Evolutionary conservation across 2,329 filamentous ascomycete genomes (phyloP), one percentile per base, ranked within the genome.

Genomic region (Penicillium sumatraense): DNA sequence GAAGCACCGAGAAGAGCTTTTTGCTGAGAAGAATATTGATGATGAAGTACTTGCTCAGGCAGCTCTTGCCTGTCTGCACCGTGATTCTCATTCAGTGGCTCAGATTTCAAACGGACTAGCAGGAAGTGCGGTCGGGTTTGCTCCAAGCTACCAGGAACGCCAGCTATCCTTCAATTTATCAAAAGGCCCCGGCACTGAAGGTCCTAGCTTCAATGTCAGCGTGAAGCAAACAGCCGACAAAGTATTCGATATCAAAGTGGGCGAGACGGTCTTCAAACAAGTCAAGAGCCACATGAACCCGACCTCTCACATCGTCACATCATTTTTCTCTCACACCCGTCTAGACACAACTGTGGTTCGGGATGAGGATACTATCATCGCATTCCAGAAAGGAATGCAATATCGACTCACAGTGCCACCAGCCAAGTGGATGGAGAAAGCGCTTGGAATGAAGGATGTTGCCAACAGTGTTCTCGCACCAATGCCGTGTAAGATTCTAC

Each of bases 401-500:
- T 83, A 86, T 65, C 78, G 81, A 1, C 73, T 89, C 4, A 73
- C 77, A 9, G 74, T 85, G 20, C 78, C 81, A 0, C 73, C 79
- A 41, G 92, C 93, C 0, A 80, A 81, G 41, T 99, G 93, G 92
- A 89, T 89, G 54, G 90, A 92, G 65, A 93, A 96, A 75, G 92
- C 91, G 0, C 80, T 97, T 7, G 93, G 93, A 0, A 78, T 90
- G 59, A 93, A 91, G 72, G 91, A 96, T 68, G 83, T 84, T 0
- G 82, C 87, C 6, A 93, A 93, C 56, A 95, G 89, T 50, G 91
- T 98, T 1, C 82, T 90, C 21, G 91, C 95, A 20, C 95, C 95
- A 0, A 99, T 99, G 95, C 95, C 95, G 1, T 98, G 95, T 77
- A 98, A 98, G 78, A 89, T 99, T 23, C 78, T 99, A 58, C 86